Base-by-base conservation (phyloP, 345 rosid species). In the Pistacia integerrima region DNA sequence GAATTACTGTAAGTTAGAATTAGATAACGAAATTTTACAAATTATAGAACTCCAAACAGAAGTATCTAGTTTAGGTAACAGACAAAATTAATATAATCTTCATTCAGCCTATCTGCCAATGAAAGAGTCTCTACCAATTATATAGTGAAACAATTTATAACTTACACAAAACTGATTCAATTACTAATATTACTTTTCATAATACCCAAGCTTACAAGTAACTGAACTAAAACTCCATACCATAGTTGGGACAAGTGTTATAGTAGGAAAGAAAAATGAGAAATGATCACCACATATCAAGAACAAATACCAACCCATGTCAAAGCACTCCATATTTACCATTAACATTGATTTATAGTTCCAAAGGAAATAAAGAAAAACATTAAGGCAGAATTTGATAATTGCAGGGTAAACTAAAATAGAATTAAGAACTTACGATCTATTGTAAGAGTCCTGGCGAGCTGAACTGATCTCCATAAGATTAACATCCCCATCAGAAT, bases 381-480 rank as follows among this genome's bases (percentile, higher is more conserved):
- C 57, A 13, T 46, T 65, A 74, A 35, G 56, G 28, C 59, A 73
- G 38, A 71, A 63, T 64, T 28, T 55, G 11, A 64, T 4, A 38
- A 16, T 22, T 59, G 44, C 57, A 11, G 41, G 28, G 59, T 44
- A 20, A 74, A 66, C 62, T 73, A 16, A 66, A 49, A 71, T 2
- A 28, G 25, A 57, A 56, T 4, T 49, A 59, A 80, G 52, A 74
- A 85, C 95, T 90, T 85, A 93, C 97, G 91, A 87, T 92, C 94
- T 87, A 67, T 86, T 91, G 77, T 75, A 87, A 68, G 91, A 80
- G 81, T 90, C 94, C 76, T 76, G 90, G 75, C 74, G 76, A 78
- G 94, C 94, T 35, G 95, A 87, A 60, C 74, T 77, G 71, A 96
- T 87, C 91, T 93, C 97, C 59, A 96, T 80, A 64, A 93, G 78